These are phyloP conservation scores for Spraguea lophii DNA, from an alignment of 371 early-diverging fungal genomes.

Conservation along the genomic window DNA sequence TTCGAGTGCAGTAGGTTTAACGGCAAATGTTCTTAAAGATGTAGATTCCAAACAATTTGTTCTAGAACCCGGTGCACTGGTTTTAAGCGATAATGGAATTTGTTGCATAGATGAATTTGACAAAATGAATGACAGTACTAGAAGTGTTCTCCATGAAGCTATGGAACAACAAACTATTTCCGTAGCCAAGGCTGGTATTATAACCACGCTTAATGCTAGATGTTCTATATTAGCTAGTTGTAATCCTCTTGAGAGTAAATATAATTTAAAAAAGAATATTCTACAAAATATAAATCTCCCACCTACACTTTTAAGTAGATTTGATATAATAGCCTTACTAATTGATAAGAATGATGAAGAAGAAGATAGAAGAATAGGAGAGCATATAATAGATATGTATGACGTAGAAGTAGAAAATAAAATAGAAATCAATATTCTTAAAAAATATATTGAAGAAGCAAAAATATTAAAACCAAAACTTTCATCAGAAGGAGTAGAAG, in stretches of 20 bases:
- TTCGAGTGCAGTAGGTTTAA: slow-evolving; percentile 89
- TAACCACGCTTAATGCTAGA: slow-evolving; percentile 46
- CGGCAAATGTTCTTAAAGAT: slow-evolving; percentile 88
- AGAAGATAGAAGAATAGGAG: slow-evolving; percentile 37
- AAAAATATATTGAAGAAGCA: slow-evolving; percentile 51
- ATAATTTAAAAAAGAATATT: slow-evolving; percentile 44
- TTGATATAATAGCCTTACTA: slow-evolving; percentile 45
- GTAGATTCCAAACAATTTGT: slow-evolving; percentile 82
- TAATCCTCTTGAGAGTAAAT: slow-evolving; percentile 46
- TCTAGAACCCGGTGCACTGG: slow-evolving; percentile 48
- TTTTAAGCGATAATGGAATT: slow-evolving; percentile 44
- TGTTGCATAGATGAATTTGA: slow-evolving; percentile 47
- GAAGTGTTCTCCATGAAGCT: slow-evolving; percentile 46
- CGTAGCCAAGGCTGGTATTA: slow-evolving; percentile 47
- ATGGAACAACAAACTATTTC: slow-evolving; percentile 48
- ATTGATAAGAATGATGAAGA: slow-evolving; percentile 42
- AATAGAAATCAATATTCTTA: slow-evolving; percentile 28
- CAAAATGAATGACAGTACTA: slow-evolving; percentile 48
- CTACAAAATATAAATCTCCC: slow-evolving; percentile 47
- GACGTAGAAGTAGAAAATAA: neutral
- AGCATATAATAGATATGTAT: slow-evolving; percentile 38
- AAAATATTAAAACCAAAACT: slow-evolving; percentile 59
- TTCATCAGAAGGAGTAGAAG: slow-evolving; percentile 50
- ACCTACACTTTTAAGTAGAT: slow-evolving; percentile 44
- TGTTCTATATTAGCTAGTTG: slow-evolving; percentile 46